phyloP scores from a whole-genome alignment of 2,329 filamentous ascomycete genomes.

The Nothophoma quercina region DNA sequence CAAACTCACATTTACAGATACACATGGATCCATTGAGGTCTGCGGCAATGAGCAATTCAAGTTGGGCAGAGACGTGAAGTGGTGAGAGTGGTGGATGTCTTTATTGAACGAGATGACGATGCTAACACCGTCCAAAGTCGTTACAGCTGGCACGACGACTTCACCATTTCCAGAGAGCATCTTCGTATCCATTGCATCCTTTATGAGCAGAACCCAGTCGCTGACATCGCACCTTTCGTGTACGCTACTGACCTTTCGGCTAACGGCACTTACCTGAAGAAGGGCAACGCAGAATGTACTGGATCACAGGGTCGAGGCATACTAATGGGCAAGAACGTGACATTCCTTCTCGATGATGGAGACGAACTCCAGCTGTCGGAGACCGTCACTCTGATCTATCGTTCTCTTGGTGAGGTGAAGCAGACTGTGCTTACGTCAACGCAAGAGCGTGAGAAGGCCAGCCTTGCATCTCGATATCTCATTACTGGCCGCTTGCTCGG shows the following conservation, averaged over 20 bases:
- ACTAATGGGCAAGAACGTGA: conserved; percentile 43
- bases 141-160: conserved; percentile 40
- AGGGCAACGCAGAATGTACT: conserved; percentile 29
- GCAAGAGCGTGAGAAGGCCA: conserved; percentile 48
- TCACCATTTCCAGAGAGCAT: conserved; percentile 55
- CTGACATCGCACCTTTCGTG: conserved; percentile 53
- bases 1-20: conserved; percentile 36
- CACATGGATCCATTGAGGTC: conserved; percentile 38
- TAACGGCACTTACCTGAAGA: conserved; percentile 52
- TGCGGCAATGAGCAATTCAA: conserved; percentile 47
- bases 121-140: conserved; percentile 27
- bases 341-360: conserved; percentile 54
- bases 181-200: conserved; percentile 56
- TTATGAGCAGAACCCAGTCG: conserved; percentile 50
- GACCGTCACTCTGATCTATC: conserved; percentile 39
- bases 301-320: conserved; percentile 35
- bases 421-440: conserved; percentile 24
- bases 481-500: conserved; percentile 63
- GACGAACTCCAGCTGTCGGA: conserved; percentile 51
- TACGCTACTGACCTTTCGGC: conserved; percentile 57
- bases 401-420: conserved; percentile 11
- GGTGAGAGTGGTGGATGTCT: conserved; percentile 33
- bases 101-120: neutral
- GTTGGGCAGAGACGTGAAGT: conserved; percentile 43
- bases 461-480: conserved; percentile 58